Evolutionary conservation across 495 filamentous ascomycete species (phyloP).

Genomic region (Aspergillus panamensis): DNA sequence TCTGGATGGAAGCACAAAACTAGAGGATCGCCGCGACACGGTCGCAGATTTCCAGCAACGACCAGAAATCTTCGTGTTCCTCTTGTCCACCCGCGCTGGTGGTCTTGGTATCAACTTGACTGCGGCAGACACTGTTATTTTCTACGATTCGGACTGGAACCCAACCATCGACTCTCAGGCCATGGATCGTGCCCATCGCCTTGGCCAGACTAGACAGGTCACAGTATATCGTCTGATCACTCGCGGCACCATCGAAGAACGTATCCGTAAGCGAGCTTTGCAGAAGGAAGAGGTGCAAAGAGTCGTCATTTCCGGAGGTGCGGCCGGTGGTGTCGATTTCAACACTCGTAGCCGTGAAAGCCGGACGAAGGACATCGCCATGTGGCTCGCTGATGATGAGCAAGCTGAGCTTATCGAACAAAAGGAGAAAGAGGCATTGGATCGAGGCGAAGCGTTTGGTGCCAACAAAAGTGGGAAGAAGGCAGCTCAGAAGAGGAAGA

Average conservation of each 20-base stretch:
- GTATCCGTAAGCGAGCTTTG: slow-evolving; percentile 92
- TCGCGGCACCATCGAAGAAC: slow-evolving; percentile 94
- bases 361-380: slow-evolving; percentile 89
- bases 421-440: slow-evolving; percentile 78
- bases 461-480: slow-evolving; percentile 55
- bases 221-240: slow-evolving; percentile 98
- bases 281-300: slow-evolving; percentile 99
- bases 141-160: slow-evolving; percentile 99
- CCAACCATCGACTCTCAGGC: slow-evolving; percentile 97
- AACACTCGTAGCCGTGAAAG: slow-evolving; percentile 87
- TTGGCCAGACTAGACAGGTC: slow-evolving; percentile 93
- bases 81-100: slow-evolving; percentile 92
- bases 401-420: slow-evolving; percentile 87
- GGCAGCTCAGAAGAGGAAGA: slow-evolving; percentile 57
- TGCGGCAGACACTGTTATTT: slow-evolving; percentile 89
- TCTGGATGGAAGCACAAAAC: slow-evolving; percentile 94
- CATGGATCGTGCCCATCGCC: slow-evolving; percentile 98
- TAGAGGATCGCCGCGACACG: slow-evolving; percentile 94
- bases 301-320: slow-evolving; percentile 92
- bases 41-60: slow-evolving; percentile 94
- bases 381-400: slow-evolving; percentile 96
- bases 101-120: slow-evolving; percentile 98
- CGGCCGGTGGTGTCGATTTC: slow-evolving; percentile 82
- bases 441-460: slow-evolving; percentile 48
- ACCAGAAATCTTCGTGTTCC: slow-evolving; percentile 92